Conservation (phyloP, 306 rosid genomes). For the Vigna angularis region DNA sequence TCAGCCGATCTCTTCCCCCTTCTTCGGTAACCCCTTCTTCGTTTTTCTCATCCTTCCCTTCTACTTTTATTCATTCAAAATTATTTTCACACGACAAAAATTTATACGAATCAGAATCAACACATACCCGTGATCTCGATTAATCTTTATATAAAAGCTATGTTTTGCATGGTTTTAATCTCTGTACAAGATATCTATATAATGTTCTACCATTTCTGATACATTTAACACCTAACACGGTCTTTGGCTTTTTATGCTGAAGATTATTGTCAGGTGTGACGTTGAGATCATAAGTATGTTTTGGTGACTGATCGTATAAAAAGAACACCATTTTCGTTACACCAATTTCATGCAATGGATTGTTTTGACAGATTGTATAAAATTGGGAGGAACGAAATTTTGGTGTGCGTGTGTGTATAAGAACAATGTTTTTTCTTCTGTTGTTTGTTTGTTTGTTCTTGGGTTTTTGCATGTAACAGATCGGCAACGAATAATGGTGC, state of each 20-base stretch:
- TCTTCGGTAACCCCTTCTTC: conserved; percentile 61
- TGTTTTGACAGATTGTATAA: background rate
- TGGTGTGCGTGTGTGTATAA: conserved; percentile 18
- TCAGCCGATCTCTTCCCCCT: conserved; percentile 71
- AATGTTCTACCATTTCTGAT: no score
- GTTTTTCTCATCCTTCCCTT: background rate
- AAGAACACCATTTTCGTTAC: background rate
- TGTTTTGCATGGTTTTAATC: no score
- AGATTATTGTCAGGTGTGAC: background rate
- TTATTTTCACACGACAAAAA: background rate
- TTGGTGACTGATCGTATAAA: background rate
- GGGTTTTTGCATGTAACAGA: conserved; percentile 33
- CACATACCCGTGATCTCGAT: background rate
- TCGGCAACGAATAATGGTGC: conserved; percentile 4
- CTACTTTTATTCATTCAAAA: background rate
- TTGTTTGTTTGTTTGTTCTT: background rate
- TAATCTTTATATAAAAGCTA: background rate
- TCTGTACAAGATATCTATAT: no score
- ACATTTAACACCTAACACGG: no score
- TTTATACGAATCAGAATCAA: background rate
- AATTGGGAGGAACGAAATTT: background rate
- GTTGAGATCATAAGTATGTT: background rate
- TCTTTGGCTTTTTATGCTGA: background rate
- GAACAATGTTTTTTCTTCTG: conserved; percentile 5
- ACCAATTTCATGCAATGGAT: background rate